A percentile compares a stretch with the other conserved stretches of the same genome.
Conservation (phyloP, 129 eudicot genomes). For the Flaveria robusta region DNA sequence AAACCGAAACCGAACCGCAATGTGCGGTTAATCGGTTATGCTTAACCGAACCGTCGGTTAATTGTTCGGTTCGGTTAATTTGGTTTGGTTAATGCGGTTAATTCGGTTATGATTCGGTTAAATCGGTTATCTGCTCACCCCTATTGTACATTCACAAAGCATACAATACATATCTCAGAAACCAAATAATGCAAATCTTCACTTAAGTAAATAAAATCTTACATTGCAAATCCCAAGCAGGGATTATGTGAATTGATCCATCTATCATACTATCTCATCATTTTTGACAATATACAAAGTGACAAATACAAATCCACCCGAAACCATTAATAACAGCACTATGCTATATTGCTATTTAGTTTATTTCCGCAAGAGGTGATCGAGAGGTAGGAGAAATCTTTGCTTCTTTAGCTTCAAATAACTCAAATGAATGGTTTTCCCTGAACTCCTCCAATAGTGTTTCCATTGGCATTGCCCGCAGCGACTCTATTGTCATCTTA, state of each 20-base stretch:
- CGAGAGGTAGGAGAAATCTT: constrained; percentile 62
- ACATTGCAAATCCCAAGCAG: constrained; percentile 64
- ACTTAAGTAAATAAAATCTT: constrained; percentile 2
- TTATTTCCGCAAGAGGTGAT: constrained; percentile 68
- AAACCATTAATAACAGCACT: constrained; percentile 4
- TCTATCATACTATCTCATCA: constrained; percentile 22
- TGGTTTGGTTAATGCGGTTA: too few species aligned
- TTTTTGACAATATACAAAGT: constrained; percentile 44
- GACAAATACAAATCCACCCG: constrained; percentile 27
- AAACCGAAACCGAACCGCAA: too few species aligned
- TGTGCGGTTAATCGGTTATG: too few species aligned
- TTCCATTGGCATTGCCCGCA: constrained; percentile 87
- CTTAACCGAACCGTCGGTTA: too few species aligned
- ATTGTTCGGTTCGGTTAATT: too few species aligned
- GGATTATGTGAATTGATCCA: constrained; percentile 42
- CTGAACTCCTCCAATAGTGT: constrained; percentile 70
- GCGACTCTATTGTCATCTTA: constrained; percentile 69
- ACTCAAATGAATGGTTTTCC: constrained; percentile 72
- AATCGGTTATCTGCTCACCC: too few species aligned
- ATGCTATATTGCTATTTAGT: constrained; percentile 28
- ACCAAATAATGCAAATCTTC: not conserved
- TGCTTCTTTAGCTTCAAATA: constrained; percentile 48
- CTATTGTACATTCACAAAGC: not conserved
- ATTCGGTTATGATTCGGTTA: too few species aligned
- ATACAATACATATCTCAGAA: not conserved